Percentiles rank a stretch among this genome's conserved stretches.
Evolutionary conservation across 2,329 filamentous ascomycete genomes (phyloP).

Genomic region (Didymella segeticola): DNA sequence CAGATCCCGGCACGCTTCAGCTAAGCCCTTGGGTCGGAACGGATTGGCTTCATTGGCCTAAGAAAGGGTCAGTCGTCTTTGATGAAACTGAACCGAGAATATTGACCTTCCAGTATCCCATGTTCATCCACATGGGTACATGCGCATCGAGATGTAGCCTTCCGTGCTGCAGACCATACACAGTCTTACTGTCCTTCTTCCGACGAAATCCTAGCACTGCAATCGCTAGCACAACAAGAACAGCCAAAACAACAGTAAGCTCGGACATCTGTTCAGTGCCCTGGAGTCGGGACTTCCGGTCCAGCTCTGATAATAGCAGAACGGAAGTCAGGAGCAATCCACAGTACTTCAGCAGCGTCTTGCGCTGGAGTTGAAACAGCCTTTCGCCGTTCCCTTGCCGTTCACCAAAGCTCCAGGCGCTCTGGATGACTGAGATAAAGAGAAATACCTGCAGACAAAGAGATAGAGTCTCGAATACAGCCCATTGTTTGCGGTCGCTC

Average conservation of each 20-base stretch:
- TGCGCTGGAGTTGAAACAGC: neutral
- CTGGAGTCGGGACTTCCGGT: neutral
- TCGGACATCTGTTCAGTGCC: neutral
- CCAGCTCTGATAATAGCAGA: neutral
- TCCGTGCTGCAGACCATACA: constrained; percentile 63
- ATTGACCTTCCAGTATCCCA: constrained; percentile 64
- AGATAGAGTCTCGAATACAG: neutral
- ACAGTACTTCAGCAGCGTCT: neutral
- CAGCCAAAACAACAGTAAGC: neutral
- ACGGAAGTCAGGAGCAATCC: neutral
- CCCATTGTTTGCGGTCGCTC: neutral
- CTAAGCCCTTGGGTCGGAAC: constrained; percentile 17
- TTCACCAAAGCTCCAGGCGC: neutral
- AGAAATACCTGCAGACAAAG: neutral
- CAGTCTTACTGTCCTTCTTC: neutral
- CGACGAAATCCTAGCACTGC: neutral
- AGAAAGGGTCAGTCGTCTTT: neutral
- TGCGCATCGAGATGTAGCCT: constrained; percentile 60
- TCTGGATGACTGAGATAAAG: neutral
- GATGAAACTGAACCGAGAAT: too few relatives aligned
- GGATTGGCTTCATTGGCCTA: neutral
- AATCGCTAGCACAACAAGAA: neutral
- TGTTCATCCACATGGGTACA: constrained; percentile 68
- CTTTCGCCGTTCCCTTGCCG: neutral
- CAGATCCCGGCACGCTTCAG: constrained; percentile 60